Percentiles rank a stretch among this genome's conserved stretches.
Conservation (phyloP, 768 basidiomycete species). For the Lentinula edodes region DNA sequence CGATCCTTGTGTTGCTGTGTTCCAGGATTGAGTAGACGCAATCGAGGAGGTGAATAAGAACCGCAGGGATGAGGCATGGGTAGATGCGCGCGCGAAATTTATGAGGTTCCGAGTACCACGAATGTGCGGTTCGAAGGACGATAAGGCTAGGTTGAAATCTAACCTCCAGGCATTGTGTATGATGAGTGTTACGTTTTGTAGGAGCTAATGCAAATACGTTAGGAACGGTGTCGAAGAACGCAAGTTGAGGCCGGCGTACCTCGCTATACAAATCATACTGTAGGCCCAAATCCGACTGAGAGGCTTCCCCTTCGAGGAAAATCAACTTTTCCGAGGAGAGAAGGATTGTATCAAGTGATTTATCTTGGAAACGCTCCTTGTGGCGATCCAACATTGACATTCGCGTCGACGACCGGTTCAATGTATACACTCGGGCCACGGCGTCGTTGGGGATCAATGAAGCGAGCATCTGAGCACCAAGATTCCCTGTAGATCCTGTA, state of each 20-base stretch:
- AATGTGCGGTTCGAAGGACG: conserved; percentile 47
- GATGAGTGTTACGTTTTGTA: conserved; percentile 26
- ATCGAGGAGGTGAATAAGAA: conserved; percentile 39
- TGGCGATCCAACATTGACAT: conserved; percentile 13
- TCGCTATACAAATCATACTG: conserved; percentile 13
- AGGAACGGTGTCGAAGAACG: background rate
- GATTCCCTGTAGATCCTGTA: conserved; percentile 35
- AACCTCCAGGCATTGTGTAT: conserved; percentile 29
- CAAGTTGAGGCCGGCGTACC: conserved; percentile 8
- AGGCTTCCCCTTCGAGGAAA: conserved; percentile 13
- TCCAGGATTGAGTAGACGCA: conserved; percentile 25
- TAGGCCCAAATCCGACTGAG: conserved; percentile 21
- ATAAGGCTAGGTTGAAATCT: conserved; percentile 39
- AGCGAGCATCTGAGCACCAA: conserved; percentile 31
- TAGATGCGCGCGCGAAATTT: conserved; percentile 24
- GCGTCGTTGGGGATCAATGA: conserved; percentile 16
- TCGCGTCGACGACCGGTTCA: conserved; percentile 9
- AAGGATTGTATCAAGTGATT: background rate
- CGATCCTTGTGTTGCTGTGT: conserved; percentile 15
- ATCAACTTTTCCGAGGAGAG: background rate
- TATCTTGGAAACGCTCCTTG: conserved; percentile 14
- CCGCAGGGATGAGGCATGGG: conserved; percentile 15
- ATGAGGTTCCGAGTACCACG: conserved; percentile 42
- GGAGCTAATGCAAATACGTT: conserved; percentile 13
- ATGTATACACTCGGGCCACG: conserved; percentile 12